phyloP scores from a whole-genome alignment of 139 green algal genomes.

The Diplosphaera chodatii region DNA sequence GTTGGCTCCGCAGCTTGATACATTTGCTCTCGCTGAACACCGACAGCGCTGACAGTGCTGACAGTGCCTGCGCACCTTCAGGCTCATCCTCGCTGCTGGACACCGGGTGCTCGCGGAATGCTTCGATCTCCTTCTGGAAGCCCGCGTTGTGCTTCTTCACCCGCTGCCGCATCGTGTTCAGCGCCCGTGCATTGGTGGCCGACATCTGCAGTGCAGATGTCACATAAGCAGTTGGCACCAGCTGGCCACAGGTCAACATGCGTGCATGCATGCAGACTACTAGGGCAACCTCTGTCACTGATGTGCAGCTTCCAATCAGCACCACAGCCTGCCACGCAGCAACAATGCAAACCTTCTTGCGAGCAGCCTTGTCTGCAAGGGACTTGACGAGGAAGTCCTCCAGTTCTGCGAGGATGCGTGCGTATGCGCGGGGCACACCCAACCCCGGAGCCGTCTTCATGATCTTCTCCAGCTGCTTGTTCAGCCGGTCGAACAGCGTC shows the following conservation, averaged over 20 bases:
- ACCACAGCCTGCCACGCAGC: too few species aligned
- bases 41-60: too few species aligned
- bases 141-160: slow-evolving; percentile 87
- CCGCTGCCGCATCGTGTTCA: slow-evolving; percentile 95
- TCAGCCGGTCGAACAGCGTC: slow-evolving; percentile 93
- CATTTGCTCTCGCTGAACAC: too few species aligned
- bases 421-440: slow-evolving; percentile 68
- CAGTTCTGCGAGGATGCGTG: slow-evolving; percentile 81
- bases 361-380: slow-evolving; percentile 71
- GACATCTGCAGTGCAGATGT: too few species aligned
- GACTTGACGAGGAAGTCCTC: slow-evolving; percentile 77
- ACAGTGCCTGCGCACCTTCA: neutral
- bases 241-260: too few species aligned
- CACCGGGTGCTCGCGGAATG: slow-evolving; percentile 60
- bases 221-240: too few species aligned
- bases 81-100: slow-evolving; percentile 43
- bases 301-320: too few species aligned
- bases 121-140: slow-evolving; percentile 52
- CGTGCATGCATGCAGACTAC: too few species aligned
- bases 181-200: slow-evolving; percentile 52
- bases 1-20: too few species aligned
- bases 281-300: too few species aligned
- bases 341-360: too few species aligned
- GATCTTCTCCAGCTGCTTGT: slow-evolving; percentile 94
- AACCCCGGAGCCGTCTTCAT: slow-evolving; percentile 40